A percentile compares a stretch with the other conserved stretches of the same genome.
Conservation (phyloP, 495 filamentous ascomycete species). For the Annulohypoxylon moriforme region DNA sequence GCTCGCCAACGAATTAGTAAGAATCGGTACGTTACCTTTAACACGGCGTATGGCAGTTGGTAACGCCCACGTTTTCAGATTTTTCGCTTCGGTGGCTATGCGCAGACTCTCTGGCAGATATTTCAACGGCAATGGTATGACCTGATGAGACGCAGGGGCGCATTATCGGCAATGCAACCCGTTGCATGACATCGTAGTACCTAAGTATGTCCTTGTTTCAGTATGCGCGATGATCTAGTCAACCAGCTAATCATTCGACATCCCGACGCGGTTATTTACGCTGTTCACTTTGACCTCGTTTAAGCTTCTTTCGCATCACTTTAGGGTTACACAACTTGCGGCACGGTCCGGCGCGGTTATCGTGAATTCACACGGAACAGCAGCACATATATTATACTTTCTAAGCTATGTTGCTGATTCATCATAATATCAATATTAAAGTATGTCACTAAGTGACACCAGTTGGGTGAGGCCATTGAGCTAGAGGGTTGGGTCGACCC, state of each 20-base stretch:
- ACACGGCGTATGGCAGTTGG: conserved; percentile 15
- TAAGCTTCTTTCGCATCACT: not conserved
- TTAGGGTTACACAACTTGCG: conserved; percentile 13
- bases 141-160: conserved; percentile 23
- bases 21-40: not conserved
- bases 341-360: conserved; percentile 32
- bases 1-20: conserved; percentile 16
- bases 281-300: not conserved
- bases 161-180: conserved; percentile 26
- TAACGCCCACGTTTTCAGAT: conserved; percentile 23
- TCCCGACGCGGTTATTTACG: conserved; percentile 26
- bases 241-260: conserved; percentile 19
- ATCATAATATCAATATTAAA: not conserved
- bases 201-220: conserved; percentile 10
- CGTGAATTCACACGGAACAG: not conserved
- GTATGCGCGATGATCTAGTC: conserved; percentile 24
- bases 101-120: conserved; percentile 25
- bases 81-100: conserved; percentile 20
- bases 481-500: not conserved
- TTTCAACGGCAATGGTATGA: not conserved
- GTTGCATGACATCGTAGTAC: conserved; percentile 17
- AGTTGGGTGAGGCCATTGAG: not conserved
- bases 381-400: not conserved
- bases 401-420: not conserved
- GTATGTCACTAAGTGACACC: not conserved